Percentiles rank a stretch among this genome's conserved stretches.
phyloP scores from a whole-genome alignment of 2,329 filamentous ascomycete genomes.

The Blastomyces silverae region DNA sequence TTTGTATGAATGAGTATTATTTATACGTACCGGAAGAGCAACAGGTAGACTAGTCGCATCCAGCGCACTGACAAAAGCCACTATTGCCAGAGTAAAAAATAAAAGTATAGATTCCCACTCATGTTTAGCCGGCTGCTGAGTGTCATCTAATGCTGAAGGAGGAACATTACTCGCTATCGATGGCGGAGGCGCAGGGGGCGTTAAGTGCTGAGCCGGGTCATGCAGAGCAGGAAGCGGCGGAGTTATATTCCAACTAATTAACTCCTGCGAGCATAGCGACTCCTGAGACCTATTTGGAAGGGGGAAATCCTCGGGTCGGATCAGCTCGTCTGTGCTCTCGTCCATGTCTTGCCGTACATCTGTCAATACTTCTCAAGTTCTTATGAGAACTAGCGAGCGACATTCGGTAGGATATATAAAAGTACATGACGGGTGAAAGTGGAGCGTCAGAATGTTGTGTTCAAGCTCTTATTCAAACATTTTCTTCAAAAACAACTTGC shows the following conservation, averaged over 20 bases:
- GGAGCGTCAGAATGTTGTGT: background rate
- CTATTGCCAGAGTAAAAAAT: constrained; percentile 44
- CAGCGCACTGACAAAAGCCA: constrained; percentile 52
- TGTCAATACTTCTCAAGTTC: background rate
- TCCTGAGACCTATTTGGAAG: constrained; percentile 10
- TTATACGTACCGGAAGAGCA: constrained; percentile 39
- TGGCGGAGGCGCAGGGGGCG: background rate
- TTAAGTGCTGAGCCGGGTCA: background rate
- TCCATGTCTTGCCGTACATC: constrained; percentile 3
- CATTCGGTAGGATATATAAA: constrained; percentile 2
- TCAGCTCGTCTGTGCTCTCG: constrained; percentile 6
- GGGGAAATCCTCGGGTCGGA: constrained; percentile 8
- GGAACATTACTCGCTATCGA: background rate
- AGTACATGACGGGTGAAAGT: background rate
- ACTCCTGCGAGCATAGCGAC: background rate
- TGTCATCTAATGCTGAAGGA: background rate
- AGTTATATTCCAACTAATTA: constrained; percentile 7
- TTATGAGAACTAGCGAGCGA: background rate
- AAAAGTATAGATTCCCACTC: constrained; percentile 37
- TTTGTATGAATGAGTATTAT: background rate
- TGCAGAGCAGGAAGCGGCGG: constrained; percentile 1
- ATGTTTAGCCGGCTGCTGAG: background rate
- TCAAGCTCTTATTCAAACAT: background rate
- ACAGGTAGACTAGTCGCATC: constrained; percentile 54
- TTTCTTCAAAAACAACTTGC: too few relatives aligned